phyloP scores from a whole-genome alignment of 768 basidiomycete species.

The Cystobasidium ongulense region DNA sequence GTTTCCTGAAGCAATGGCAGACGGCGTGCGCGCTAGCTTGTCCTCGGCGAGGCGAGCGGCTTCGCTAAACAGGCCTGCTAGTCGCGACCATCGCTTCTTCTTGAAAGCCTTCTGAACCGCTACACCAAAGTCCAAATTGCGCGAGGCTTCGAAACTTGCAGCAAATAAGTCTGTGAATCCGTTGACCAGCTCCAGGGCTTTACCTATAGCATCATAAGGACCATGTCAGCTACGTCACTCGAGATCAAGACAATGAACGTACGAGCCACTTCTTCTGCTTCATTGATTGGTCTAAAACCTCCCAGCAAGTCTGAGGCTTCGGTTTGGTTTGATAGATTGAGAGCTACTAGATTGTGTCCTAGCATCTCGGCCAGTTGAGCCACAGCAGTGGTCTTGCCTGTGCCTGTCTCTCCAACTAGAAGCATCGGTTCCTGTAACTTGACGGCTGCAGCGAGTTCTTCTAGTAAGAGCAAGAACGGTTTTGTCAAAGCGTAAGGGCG shows the following conservation, averaged over 20 bases:
- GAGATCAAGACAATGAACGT: not conserved
- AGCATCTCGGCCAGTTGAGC: slow-evolving; percentile 77
- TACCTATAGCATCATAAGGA: slow-evolving; percentile 3
- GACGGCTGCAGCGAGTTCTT: slow-evolving; percentile 67
- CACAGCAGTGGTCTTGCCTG: slow-evolving; percentile 89
- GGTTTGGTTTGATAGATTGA: slow-evolving; percentile 93
- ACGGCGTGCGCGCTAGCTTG: slow-evolving; percentile 47
- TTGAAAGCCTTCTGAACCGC: slow-evolving; percentile 70
- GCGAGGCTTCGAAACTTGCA: slow-evolving; percentile 75
- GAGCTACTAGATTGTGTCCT: slow-evolving; percentile 65
- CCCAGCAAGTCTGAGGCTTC: slow-evolving; percentile 89
- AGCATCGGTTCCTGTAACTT: slow-evolving; percentile 72
- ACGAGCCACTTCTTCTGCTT: slow-evolving; percentile 46
- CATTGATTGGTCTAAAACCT: slow-evolving; percentile 91
- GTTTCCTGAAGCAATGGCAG: not conserved
- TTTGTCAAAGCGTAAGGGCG: slow-evolving; percentile 82
- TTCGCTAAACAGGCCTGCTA: slow-evolving; percentile 63
- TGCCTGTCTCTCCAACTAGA: slow-evolving; percentile 96
- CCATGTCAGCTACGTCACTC: not conserved
- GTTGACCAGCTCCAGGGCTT: slow-evolving; percentile 36
- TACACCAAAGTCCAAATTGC: slow-evolving; percentile 76
- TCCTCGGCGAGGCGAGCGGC: slow-evolving; percentile 57
- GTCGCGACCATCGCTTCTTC: slow-evolving; percentile 77
- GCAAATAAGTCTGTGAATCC: slow-evolving; percentile 73
- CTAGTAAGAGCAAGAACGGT: slow-evolving; percentile 69